Base-by-base conservation (phyloP, 2,329 filamentous ascomycete species). In the Zasmidium citrigriseum region DNA sequence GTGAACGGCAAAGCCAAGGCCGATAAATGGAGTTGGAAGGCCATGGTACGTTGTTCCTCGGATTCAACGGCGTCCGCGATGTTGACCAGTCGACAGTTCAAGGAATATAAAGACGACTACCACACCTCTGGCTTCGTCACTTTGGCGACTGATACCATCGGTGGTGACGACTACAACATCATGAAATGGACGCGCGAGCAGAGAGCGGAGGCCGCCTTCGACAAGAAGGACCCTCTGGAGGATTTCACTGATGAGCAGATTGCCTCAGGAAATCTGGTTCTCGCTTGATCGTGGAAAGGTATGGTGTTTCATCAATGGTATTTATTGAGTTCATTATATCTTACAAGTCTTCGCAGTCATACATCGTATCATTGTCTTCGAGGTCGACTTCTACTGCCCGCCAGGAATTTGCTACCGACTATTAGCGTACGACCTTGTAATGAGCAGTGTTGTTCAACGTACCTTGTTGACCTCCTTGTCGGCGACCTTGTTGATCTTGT, bases 391-490 rank as follows among this genome's bases (percentile, higher is more conserved):
- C 46, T 23, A n/a, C 24, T 41, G 34, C 14, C 61, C 62, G 18
- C 62, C 62, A 23, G 60, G 60, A 12, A 64, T 61, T 55, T 65
- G 64, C 57, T n/a, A n/a, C n/a, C n/a, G n/a, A n/a, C n/a, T n/a
- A n/a, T n/a, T n/a, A n/a, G n/a, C n/a, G n/a, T n/a, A n/a, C n/a
- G n/a, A n/a, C n/a, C n/a, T n/a, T n/a, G n/a, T n/a, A n/a, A n/a
- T n/a, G n/a, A n/a, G n/a, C n/a, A n/a, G n/a, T n/a, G n/a, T n/a
- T n/a, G n/a, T n/a, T n/a, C n/a, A n/a, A n/a, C n/a, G n/a, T n/a
- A n/a, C n/a, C n/a, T 67, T 67, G 53, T 67, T 65, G 52, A 65
- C 56, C 52, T 66, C 60, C 25, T 60, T 57, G 34, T 67, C 64
- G 45, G 63, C 62, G 18, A 65, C n/a, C 58, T 66, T 65, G 61